Percentiles rank a stretch among this genome's conserved stretches.
These are phyloP conservation scores for Pythium volutum DNA, from an alignment of 352 stramenopile genomes.

Conservation along the genomic window DNA sequence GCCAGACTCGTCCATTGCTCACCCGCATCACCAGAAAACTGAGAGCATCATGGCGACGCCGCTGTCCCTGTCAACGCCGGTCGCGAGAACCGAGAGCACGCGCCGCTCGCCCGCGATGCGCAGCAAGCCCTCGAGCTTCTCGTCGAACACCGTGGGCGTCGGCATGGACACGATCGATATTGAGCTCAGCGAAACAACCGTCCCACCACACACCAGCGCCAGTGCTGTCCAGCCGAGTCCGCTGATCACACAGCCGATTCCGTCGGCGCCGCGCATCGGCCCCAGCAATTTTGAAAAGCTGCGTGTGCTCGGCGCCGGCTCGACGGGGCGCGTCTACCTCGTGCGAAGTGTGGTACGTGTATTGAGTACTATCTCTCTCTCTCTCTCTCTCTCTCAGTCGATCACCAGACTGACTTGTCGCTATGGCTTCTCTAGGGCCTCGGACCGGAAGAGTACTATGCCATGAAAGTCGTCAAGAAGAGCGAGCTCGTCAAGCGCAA, in stretches of 20 bases:
- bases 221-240: not conserved
- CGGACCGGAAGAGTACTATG: constrained; percentile 35
- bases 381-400: too few species aligned
- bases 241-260: not conserved
- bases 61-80: not conserved
- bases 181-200: not conserved
- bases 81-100: constrained; percentile 3
- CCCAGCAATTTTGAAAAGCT: constrained; percentile 57
- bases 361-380: too few species aligned
- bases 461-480: constrained; percentile 64
- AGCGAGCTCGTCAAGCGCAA: constrained; percentile 43
- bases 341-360: constrained; percentile 37
- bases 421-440: constrained; percentile 29
- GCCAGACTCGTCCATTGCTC: not conserved
- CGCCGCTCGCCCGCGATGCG: constrained; percentile 9
- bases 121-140: constrained; percentile 8
- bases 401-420: not conserved
- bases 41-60: not conserved
- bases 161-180: constrained; percentile 15
- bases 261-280: constrained; percentile 22
- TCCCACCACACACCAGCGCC: not conserved
- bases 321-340: constrained; percentile 44
- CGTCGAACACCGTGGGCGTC: constrained; percentile 8
- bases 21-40: too few species aligned
- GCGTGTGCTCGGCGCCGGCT: constrained; percentile 37